These are phyloP conservation scores for Suillus cothurnatus DNA, from an alignment of 768 basidiomycete genomes.

Conservation along the genomic window DNA sequence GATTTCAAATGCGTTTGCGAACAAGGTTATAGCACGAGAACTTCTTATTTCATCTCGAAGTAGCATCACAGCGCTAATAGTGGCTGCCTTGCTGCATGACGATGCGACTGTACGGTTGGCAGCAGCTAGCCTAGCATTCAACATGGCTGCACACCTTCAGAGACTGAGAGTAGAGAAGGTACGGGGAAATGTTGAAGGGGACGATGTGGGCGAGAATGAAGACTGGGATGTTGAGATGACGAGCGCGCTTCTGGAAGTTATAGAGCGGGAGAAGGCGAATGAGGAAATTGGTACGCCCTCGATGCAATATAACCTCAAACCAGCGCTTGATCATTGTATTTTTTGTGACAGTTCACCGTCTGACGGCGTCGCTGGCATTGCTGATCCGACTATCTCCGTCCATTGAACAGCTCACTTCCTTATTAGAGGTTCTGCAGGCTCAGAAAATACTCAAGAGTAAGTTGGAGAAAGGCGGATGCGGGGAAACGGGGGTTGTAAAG, in stretches of 20 bases:
- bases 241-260: slow-evolving; percentile 80
- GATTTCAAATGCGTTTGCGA: slow-evolving; percentile 67
- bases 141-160: slow-evolving; percentile 70
- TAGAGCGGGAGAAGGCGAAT: slow-evolving; percentile 67
- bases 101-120: slow-evolving; percentile 74
- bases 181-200: slow-evolving; percentile 32
- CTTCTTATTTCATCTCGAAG: slow-evolving; percentile 40
- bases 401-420: slow-evolving; percentile 53
- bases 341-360: slow-evolving; percentile 65
- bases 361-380: slow-evolving; percentile 78
- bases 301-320: slow-evolving; percentile 7
- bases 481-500: slow-evolving; percentile 55
- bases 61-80: slow-evolving; percentile 54
- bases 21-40: slow-evolving; percentile 37
- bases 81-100: slow-evolving; percentile 67
- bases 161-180: slow-evolving; percentile 51
- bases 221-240: slow-evolving; percentile 89
- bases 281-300: slow-evolving; percentile 77
- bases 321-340: slow-evolving; percentile 1
- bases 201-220: slow-evolving; percentile 54
- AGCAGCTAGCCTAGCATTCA: slow-evolving; percentile 82
- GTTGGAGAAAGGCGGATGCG: slow-evolving; percentile 52
- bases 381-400: slow-evolving; percentile 76
- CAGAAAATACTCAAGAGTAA: slow-evolving; percentile 59
- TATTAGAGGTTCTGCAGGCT: slow-evolving; percentile 75